Percentiles rank a stretch among this genome's conserved stretches.
These are phyloP conservation scores for Phaffia australis DNA, from an alignment of 768 basidiomycete species.

Conservation along the genomic window DNA sequence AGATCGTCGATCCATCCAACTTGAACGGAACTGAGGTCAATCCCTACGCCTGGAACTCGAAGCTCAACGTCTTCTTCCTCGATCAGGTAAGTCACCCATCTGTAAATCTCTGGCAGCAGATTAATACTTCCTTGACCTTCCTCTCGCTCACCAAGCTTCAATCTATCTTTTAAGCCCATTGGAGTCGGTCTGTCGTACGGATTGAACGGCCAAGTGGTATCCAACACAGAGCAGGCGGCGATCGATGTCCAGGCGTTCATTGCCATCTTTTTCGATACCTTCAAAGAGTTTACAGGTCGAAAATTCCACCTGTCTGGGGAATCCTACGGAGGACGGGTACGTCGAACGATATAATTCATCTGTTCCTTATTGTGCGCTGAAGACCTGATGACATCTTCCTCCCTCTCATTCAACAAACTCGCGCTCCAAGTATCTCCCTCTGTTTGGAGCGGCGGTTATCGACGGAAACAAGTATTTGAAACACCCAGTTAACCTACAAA, in stretches of 20 bases:
- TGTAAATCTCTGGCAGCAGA: too few species aligned
- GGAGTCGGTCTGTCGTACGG: slow-evolving; percentile 30
- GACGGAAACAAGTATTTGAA: slow-evolving; percentile 55
- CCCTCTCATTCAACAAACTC: neutral
- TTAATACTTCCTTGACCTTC: too few species aligned
- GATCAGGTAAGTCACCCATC: slow-evolving; percentile 9
- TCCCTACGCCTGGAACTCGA: slow-evolving; percentile 27
- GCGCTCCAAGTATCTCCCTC: slow-evolving; percentile 33
- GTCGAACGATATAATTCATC: neutral
- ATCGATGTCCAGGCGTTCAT: slow-evolving; percentile 62
- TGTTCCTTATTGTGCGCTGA: neutral
- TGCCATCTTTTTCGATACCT: slow-evolving; percentile 62
- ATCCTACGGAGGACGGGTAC: slow-evolving; percentile 42
- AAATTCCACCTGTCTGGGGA: slow-evolving; percentile 54
- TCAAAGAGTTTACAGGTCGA: slow-evolving; percentile 58
- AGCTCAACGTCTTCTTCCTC: slow-evolving; percentile 29
- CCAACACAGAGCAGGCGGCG: slow-evolving; percentile 55
- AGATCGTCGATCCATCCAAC: slow-evolving; percentile 7
- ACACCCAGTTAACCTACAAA: slow-evolving; percentile 54
- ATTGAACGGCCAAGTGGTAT: slow-evolving; percentile 26
- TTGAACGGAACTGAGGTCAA: slow-evolving; percentile 15
- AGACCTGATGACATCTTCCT: neutral
- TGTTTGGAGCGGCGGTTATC: slow-evolving; percentile 62
- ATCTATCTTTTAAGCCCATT: slow-evolving; percentile 20
- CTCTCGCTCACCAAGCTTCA: neutral